Base-by-base conservation (phyloP, 23 red algal species). In the Gracilaria gracilis region DNA sequence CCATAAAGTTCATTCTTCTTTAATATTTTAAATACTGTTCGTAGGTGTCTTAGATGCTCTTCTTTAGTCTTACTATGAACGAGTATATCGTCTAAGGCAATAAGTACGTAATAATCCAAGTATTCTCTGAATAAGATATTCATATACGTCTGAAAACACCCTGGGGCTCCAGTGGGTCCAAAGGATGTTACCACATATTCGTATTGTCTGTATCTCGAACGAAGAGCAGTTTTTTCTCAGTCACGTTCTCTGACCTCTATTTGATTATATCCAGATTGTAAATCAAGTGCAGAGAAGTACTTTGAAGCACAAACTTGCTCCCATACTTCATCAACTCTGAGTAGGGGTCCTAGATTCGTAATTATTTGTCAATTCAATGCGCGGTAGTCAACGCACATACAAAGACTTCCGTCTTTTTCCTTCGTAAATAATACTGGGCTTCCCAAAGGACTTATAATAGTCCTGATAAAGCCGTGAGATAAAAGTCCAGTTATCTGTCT, bases 251-350 rank as follows among this genome's bases (percentile, higher is more conserved):
- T 58, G 21, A 93, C 12, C 69, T 40, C 53, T 17, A 84, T 84
- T 66, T 93, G 79, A 57, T 86, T 23, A 47, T 93, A 78, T 29
- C 39, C 80, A 50, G 77, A 85, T 67, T 65, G 55, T 34, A 93
- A 32, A 57, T 93, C 80, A 58, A 93, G 1, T 16, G 25, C 67
- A 33, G 90, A 77, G 39, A 93, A 93, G 0, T 38, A 85, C 29
- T 79, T 79, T 75, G 80, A 64, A 24, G 40, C 69, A 0, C 58
- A 67, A 9, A 93, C 32, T 66, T 86, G 65, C 54, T 93, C 80
- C 67, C 24, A 93, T 21, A 79, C 74, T 84, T 85, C 59, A 79
- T 93, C 90, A 54, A 86, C 80, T 79, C 81, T 46, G 65, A 27
- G 81, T 37, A 77, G 35, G 11, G 40, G 61, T 31, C 44, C 79